A percentile compares a stretch with the other conserved stretches of the same genome.
Evolutionary conservation across 306 rosid genomes (phyloP).

Genomic region (Rosa chinensis): DNA sequence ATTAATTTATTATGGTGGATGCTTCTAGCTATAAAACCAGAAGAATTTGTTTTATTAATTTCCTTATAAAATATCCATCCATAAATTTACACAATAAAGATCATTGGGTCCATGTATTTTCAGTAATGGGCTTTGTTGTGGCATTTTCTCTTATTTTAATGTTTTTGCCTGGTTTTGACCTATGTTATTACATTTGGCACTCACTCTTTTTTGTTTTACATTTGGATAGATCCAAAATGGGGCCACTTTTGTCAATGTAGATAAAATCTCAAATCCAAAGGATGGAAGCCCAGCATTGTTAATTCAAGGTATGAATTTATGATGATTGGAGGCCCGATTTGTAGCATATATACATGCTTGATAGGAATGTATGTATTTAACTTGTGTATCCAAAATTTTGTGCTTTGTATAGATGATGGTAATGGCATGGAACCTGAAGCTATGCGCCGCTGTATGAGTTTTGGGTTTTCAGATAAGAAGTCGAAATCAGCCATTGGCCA

Average conservation of each 20-base stretch:
- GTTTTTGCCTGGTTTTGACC: slow-evolving; percentile 22
- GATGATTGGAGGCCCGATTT: slow-evolving; percentile 25
- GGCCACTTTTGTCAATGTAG: slow-evolving; percentile 85
- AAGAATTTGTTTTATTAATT: neutral
- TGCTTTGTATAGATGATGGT: slow-evolving; percentile 66
- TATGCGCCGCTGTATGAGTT: slow-evolving; percentile 90
- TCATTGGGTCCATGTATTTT: neutral
- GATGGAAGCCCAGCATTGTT: slow-evolving; percentile 83
- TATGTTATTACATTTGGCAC: slow-evolving; percentile 20
- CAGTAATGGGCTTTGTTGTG: slow-evolving; percentile 5
- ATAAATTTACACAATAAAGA: neutral
- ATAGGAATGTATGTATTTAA: slow-evolving; percentile 4
- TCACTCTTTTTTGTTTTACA: slow-evolving; percentile 31
- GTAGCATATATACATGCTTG: slow-evolving; percentile 11
- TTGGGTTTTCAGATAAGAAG: slow-evolving; percentile 87
- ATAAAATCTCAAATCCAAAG: slow-evolving; percentile 75
- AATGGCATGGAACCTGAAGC: slow-evolving; percentile 89
- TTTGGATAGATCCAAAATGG: slow-evolving; percentile 87
- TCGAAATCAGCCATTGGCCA: slow-evolving; percentile 74
- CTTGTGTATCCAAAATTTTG: slow-evolving; percentile 22
- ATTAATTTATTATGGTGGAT: neutral
- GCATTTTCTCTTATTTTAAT: neutral
- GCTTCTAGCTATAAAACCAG: neutral
- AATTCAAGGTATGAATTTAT: slow-evolving; percentile 66
- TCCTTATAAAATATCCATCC: neutral